Evolutionary conservation across 2,329 filamentous ascomycete species (phyloP).

Genomic region (Neurospora sp.): DNA sequence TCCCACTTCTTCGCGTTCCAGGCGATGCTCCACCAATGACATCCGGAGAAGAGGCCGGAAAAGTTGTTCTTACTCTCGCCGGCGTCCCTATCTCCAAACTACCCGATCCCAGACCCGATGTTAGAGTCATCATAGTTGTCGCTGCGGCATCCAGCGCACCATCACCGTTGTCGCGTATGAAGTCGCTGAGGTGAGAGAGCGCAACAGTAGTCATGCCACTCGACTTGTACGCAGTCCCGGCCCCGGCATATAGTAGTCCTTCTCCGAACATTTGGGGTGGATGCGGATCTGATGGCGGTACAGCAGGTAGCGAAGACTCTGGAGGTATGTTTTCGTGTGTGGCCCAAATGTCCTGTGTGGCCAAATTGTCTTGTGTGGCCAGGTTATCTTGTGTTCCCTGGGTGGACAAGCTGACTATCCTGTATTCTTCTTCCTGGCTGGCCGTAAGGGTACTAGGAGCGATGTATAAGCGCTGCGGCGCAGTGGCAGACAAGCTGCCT

Average conservation of each 20-base stretch:
- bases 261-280: neutral
- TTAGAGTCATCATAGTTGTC: neutral
- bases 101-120: neutral
- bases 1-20: neutral
- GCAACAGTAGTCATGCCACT: constrained; percentile 25
- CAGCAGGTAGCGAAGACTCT: neutral
- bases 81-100: neutral
- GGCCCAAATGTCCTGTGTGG: neutral
- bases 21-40: neutral
- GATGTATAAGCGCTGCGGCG: constrained; percentile 19
- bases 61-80: neutral
- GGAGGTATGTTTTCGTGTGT: neutral
- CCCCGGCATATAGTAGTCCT: neutral
- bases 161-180: neutral
- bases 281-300: neutral
- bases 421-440: constrained; percentile 29
- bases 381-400: constrained; percentile 9
- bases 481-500: constrained; percentile 5
- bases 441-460: constrained; percentile 24
- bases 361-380: neutral
- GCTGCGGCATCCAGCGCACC: neutral
- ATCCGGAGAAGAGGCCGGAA: neutral
- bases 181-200: neutral
- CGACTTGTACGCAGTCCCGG: constrained; percentile 15
- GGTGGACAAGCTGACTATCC: constrained; percentile 18